A percentile compares a stretch with the other conserved stretches of the same genome.
These are phyloP conservation scores for Mortierella alpina DNA, from an alignment of 192 early-diverging fungal species.

Conservation along the genomic window DNA sequence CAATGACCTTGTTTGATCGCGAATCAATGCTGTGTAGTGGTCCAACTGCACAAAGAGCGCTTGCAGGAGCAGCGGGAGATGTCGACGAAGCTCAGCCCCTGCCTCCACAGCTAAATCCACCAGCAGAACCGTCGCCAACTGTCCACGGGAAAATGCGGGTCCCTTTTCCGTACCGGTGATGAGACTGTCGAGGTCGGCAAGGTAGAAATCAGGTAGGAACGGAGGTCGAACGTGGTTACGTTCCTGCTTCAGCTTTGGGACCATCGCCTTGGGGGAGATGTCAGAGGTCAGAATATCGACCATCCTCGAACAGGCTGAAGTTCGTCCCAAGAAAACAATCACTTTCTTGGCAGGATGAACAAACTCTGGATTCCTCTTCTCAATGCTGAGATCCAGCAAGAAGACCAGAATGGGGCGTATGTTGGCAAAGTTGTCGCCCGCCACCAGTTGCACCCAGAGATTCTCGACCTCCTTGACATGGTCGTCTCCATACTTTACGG, in stretches of 20 bases:
- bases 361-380: conserved; percentile 83
- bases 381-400: conserved; percentile 76
- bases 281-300: conserved; percentile 72
- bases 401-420: conserved; percentile 76
- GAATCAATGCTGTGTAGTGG: conserved; percentile 77
- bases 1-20: conserved; percentile 79
- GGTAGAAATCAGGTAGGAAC: conserved; percentile 60
- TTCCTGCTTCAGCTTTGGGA: conserved; percentile 62
- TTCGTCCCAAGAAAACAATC: conserved; percentile 78
- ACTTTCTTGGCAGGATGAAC: conserved; percentile 83
- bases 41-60: conserved; percentile 87
- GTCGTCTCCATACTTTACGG: conserved; percentile 82
- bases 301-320: conserved; percentile 65
- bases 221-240: conserved; percentile 35
- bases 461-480: conserved; percentile 81
- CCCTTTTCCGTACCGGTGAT: conserved; percentile 70
- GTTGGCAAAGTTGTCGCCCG: conserved; percentile 65
- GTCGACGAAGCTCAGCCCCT: conserved; percentile 67
- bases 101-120: conserved; percentile 86
- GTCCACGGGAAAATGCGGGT: conserved; percentile 79
- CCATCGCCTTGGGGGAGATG: conserved; percentile 79
- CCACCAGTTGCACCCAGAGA: conserved; percentile 81
- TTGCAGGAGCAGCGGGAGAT: conserved; percentile 80
- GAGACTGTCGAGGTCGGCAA: conserved; percentile 77
- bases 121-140: conserved; percentile 80